Evolutionary conservation across 345 rosid genomes (phyloP).

Genomic region (Isatis tinctoria): DNA sequence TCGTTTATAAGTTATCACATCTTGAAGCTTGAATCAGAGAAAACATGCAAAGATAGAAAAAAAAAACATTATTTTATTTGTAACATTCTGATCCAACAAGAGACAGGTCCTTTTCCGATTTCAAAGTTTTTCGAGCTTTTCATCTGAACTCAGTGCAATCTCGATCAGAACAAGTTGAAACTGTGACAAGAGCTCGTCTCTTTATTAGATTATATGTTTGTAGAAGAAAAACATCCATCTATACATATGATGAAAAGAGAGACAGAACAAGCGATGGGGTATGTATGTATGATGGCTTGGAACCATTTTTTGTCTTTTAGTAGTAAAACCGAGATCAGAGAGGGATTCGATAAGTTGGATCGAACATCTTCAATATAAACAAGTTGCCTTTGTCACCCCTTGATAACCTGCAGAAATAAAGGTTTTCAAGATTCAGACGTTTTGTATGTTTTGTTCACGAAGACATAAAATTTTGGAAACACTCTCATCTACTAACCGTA

Average conservation of each 20-base stretch:
- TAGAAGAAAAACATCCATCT: constrained; percentile 5
- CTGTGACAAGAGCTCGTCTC: neutral
- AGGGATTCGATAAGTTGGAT: constrained; percentile 80
- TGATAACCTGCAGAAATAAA: constrained; percentile 49
- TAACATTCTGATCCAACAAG: neutral
- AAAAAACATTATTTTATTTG: neutral
- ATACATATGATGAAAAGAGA: constrained; percentile 12
- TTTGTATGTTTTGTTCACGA: neutral
- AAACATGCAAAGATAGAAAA: neutral
- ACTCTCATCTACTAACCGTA: constrained; percentile 35
- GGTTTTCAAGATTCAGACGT: neutral
- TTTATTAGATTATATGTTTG: neutral
- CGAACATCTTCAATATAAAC: constrained; percentile 88
- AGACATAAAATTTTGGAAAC: neutral
- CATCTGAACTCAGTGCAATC: neutral
- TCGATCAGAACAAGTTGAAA: neutral
- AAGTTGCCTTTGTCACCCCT: constrained; percentile 91
- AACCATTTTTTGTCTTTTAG: neutral
- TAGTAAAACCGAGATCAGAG: constrained; percentile 11
- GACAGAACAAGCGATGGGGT: neutral
- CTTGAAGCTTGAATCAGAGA: neutral
- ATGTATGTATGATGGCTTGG: neutral
- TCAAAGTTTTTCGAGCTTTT: constrained; percentile 7
- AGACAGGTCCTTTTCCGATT: neutral
- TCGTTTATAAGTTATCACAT: neutral